These are phyloP conservation scores for Priceomyces haplophilus DNA, from an alignment of 805 yeast genomes.

Conservation along the genomic window DNA sequence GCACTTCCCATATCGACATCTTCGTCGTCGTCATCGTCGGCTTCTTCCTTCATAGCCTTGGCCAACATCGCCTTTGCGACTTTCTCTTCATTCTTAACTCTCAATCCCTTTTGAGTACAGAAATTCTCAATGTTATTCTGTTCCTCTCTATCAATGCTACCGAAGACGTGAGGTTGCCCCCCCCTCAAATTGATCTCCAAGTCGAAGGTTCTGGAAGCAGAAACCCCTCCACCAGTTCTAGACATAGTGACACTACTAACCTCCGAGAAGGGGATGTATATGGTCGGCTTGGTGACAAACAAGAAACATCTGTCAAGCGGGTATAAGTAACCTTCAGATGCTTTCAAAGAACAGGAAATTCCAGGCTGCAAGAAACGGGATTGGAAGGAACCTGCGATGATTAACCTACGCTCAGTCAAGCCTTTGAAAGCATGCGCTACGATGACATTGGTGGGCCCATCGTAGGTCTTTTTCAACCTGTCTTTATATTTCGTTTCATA, in stretches of 20 bases:
- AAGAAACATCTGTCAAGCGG: conserved; percentile 89
- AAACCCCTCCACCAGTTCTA: conserved; percentile 74
- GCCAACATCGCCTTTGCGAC: conserved; percentile 80
- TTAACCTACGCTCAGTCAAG: conserved; percentile 78
- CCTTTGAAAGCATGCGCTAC: conserved; percentile 88
- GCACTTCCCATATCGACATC: conserved; percentile 63
- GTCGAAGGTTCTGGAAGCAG: conserved; percentile 88
- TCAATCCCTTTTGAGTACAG: conserved; percentile 72
- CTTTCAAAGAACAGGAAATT: conserved; percentile 87
- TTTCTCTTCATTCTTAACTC: conserved; percentile 84
- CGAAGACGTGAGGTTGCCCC: conserved; percentile 70
- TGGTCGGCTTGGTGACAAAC: conserved; percentile 91
- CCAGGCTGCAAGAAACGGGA: conserved; percentile 81
- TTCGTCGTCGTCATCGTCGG: conserved; percentile 43
- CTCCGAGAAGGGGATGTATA: conserved; percentile 84
- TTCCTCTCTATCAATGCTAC: conserved; percentile 86
- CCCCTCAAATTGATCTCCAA: conserved; percentile 71
- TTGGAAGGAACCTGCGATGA: conserved; percentile 78
- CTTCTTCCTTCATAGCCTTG: conserved; percentile 65
- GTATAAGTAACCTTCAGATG: conserved; percentile 90
- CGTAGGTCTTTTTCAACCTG: conserved; percentile 71
- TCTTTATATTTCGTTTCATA: conserved; percentile 72
- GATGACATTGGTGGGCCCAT: conserved; percentile 81
- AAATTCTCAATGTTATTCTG: conserved; percentile 74
- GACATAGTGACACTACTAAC: conserved; percentile 75